These are phyloP conservation scores for Leucocoprinus birnbaumii DNA, from an alignment of 768 basidiomycete species.

Conservation along the genomic window DNA sequence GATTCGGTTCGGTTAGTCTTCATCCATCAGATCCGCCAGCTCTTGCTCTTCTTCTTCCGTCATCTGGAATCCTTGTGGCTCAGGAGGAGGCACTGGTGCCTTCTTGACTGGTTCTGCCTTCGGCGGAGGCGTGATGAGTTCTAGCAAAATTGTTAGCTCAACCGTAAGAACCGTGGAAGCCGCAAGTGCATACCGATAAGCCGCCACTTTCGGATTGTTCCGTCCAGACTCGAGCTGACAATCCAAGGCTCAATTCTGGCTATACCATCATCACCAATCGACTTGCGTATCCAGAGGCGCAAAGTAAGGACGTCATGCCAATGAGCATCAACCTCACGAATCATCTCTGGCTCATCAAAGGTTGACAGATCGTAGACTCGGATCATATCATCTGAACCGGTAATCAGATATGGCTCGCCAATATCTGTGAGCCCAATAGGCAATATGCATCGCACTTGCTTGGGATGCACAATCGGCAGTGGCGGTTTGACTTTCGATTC, in stretches of 20 bases:
- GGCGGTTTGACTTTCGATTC: conserved; percentile 28
- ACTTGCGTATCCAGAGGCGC: conserved; percentile 63
- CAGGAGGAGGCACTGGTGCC: conserved; percentile 10
- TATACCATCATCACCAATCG: conserved; percentile 38
- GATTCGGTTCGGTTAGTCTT: conserved; percentile 16
- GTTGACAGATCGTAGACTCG: conserved; percentile 77
- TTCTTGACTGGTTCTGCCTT: conserved; percentile 12
- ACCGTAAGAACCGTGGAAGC: not conserved
- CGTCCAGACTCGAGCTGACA: conserved; percentile 80
- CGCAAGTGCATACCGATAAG: conserved; percentile 47
- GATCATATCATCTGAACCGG: conserved; percentile 82
- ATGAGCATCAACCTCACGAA: conserved; percentile 81
- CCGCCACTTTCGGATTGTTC: conserved; percentile 85
- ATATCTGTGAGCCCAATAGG: conserved; percentile 62
- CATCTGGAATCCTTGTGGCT: conserved; percentile 36
- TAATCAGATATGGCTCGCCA: conserved; percentile 73
- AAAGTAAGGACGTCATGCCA: conserved; percentile 86
- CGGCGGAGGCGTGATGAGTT: conserved; percentile 35
- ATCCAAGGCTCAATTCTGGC: conserved; percentile 75
- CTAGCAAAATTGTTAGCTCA: conserved; percentile 21
- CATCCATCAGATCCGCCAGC: conserved; percentile 68
- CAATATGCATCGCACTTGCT: conserved; percentile 70
- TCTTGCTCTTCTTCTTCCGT: conserved; percentile 92
- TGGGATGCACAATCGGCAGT: conserved; percentile 57
- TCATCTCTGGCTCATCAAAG: conserved; percentile 61